Evolutionary conservation across 2,329 filamentous ascomycete genomes (phyloP).

Genomic region (Cercospora zeina): DNA sequence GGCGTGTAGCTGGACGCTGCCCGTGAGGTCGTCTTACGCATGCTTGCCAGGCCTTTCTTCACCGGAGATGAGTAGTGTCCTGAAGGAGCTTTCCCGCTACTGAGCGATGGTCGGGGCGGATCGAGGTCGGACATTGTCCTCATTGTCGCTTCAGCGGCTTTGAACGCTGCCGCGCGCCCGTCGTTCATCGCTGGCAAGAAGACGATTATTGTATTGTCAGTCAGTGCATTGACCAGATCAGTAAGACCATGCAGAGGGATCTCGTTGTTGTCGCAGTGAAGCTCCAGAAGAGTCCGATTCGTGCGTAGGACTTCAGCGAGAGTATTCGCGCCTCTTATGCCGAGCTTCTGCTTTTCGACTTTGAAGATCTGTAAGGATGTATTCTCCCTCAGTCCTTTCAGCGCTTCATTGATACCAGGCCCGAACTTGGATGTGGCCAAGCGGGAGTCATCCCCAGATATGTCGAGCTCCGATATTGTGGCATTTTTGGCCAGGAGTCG

Average conservation of each 20-base stretch:
- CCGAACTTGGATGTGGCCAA: constrained; percentile 70
- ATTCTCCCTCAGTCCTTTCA: constrained; percentile 66
- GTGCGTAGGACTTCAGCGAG: constrained; percentile 67
- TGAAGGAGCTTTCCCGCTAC: constrained; percentile 23
- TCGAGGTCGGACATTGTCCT: constrained; percentile 38
- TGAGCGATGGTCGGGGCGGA: constrained; percentile 24
- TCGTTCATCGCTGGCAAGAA: constrained; percentile 64
- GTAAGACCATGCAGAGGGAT: constrained; percentile 71
- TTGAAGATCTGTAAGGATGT: constrained; percentile 61
- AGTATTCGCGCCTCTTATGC: constrained; percentile 67
- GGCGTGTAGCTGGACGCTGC: constrained; percentile 36
- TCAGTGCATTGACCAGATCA: constrained; percentile 66
- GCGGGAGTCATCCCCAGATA: constrained; percentile 70
- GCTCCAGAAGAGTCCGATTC: constrained; percentile 62
- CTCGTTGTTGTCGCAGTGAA: constrained; percentile 71
- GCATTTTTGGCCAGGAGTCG: constrained; percentile 66
- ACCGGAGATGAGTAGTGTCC: constrained; percentile 33
- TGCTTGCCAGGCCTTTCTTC: constrained; percentile 37
- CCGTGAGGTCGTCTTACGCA: constrained; percentile 37
- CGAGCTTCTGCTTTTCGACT: constrained; percentile 68
- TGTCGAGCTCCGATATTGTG: constrained; percentile 66
- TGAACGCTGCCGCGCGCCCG: constrained; percentile 62
- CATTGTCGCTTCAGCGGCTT: constrained; percentile 43
- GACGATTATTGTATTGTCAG: constrained; percentile 63
- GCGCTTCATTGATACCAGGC: constrained; percentile 65